These are phyloP conservation scores for Ophiostoma populinum DNA, from an alignment of 2,329 filamentous ascomycete genomes.

Conservation along the genomic window DNA sequence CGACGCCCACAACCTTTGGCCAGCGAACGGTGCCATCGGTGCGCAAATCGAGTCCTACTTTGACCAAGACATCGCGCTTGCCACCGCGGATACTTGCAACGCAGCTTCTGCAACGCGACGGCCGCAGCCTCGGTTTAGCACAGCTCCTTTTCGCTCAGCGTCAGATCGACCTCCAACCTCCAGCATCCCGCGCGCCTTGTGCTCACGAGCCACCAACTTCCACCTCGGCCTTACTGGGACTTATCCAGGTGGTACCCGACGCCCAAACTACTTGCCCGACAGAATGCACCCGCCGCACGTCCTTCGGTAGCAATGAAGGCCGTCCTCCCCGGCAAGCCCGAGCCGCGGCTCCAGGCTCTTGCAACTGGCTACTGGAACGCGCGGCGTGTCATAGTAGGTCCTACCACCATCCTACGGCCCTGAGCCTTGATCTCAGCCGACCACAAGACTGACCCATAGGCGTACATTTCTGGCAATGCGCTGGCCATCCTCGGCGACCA, in stretches of 20 bases:
- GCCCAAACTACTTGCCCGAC: background rate
- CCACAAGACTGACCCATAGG: conserved; percentile 31
- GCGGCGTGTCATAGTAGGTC: conserved; percentile 19
- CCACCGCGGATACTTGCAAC: too few relatives aligned
- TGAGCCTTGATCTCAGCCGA: too few relatives aligned
- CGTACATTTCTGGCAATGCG: conserved; percentile 79
- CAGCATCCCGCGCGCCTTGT: too few relatives aligned
- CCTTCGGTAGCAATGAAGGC: conserved; percentile 24
- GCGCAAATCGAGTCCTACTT: too few relatives aligned
- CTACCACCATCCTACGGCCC: background rate
- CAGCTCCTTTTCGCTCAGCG: too few relatives aligned
- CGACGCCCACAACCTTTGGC: too few relatives aligned
- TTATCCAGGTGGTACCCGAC: background rate
- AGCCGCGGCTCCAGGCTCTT: conserved; percentile 28
- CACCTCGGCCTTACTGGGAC: background rate
- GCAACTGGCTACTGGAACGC: conserved; percentile 28
- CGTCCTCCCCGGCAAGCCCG: conserved; percentile 30
- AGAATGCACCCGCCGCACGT: conserved; percentile 8
- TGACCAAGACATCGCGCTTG: too few relatives aligned
- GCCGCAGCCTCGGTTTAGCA: too few relatives aligned
- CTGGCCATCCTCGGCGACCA: conserved; percentile 67
- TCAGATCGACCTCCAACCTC: too few relatives aligned
- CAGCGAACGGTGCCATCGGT: too few relatives aligned
- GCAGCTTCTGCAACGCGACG: too few relatives aligned
- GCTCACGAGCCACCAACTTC: too few relatives aligned